phyloP scores from a whole-genome alignment of 805 yeast genomes.

The Schwanniomyces polymorphus region DNA sequence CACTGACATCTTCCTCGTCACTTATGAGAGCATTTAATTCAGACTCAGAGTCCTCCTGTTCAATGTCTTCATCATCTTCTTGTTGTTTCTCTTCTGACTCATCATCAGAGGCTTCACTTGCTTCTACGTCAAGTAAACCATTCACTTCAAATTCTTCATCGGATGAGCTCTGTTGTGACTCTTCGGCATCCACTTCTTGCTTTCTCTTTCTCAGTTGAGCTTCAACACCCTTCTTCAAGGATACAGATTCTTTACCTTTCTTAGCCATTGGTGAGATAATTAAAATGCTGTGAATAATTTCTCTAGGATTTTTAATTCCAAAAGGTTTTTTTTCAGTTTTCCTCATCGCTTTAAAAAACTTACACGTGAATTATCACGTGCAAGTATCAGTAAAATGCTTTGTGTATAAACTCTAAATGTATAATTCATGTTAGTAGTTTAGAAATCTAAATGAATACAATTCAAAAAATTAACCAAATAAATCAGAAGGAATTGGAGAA shows the following conservation, averaged over 20 bases:
- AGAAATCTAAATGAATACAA: constrained; percentile 30
- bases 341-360: constrained; percentile 1
- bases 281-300: not conserved
- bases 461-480: constrained; percentile 50
- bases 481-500: constrained; percentile 68
- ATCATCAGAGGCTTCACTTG: constrained; percentile 30
- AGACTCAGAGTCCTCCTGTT: constrained; percentile 27
- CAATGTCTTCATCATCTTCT: constrained; percentile 14
- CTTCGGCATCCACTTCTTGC: constrained; percentile 13
- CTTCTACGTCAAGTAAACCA: constrained; percentile 45
- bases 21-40: constrained; percentile 64
- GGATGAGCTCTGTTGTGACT: constrained; percentile 17
- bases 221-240: constrained; percentile 3
- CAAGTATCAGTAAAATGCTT: not conserved
- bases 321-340: not conserved
- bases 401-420: not conserved
- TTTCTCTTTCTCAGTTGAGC: constrained; percentile 13
- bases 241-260: constrained; percentile 2
- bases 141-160: constrained; percentile 34
- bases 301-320: not conserved
- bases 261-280: constrained; percentile 4
- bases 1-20: constrained; percentile 47
- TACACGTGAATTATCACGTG: not conserved
- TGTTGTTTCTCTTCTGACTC: constrained; percentile 18
- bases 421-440: not conserved